Conservation (phyloP, 768 basidiomycete species). For the Chalciporus chontae region DNA sequence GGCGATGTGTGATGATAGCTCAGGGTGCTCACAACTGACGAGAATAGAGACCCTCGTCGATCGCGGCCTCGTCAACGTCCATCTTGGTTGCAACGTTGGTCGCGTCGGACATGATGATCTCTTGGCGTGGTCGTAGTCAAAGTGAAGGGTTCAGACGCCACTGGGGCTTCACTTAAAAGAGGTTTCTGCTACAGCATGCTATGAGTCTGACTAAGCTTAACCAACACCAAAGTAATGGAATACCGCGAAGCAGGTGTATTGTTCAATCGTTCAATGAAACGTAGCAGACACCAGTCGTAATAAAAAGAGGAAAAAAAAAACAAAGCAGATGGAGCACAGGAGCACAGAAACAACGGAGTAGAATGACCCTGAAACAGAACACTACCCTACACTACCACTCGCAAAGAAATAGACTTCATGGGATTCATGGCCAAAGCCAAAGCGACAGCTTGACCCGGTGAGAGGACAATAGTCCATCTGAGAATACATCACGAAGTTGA, state of each 20-base stretch:
- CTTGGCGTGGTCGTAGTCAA: conserved; percentile 1
- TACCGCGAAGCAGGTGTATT: too few species aligned
- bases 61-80: conserved; percentile 84
- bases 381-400: not conserved
- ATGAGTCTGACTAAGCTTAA: conserved; percentile 21
- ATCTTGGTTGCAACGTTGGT: conserved; percentile 48
- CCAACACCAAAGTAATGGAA: too few species aligned
- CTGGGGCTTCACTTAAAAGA: not conserved
- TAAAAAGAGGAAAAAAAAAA: not conserved
- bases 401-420: not conserved
- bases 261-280: too few species aligned
- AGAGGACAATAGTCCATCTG: not conserved
- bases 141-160: conserved; percentile 5
- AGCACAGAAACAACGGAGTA: not conserved
- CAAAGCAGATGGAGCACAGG: not conserved
- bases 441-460: not conserved
- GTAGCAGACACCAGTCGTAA: too few species aligned
- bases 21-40: conserved; percentile 73
- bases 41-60: conserved; percentile 92
- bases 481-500: not conserved
- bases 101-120: conserved; percentile 34
- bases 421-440: conserved; percentile 4
- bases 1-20: conserved; percentile 13
- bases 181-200: not conserved
- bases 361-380: not conserved